Percentiles rank a stretch among this genome's conserved stretches.
These are phyloP conservation scores for Leccinum solheimii DNA, from an alignment of 1,284 basidiomycete species.

Conservation along the genomic window DNA sequence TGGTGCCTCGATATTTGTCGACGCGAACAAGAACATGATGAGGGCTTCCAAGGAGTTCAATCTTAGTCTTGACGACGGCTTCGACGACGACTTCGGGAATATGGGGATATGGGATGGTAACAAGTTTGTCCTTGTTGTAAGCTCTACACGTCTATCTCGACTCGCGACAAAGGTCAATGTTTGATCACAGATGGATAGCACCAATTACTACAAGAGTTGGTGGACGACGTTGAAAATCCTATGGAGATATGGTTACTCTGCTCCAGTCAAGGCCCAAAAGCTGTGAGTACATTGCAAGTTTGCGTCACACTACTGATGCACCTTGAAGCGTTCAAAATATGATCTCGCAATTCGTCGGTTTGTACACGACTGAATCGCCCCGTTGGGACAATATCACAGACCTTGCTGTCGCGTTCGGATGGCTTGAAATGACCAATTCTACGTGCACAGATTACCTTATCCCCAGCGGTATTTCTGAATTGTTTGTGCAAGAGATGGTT, in stretches of 20 bases:
- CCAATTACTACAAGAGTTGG: slow-evolving; percentile 50
- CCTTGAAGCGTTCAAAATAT: slow-evolving; percentile 55
- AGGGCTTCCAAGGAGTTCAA: slow-evolving; percentile 81
- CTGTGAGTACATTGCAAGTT: slow-evolving; percentile 45
- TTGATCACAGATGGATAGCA: slow-evolving; percentile 48
- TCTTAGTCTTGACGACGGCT: slow-evolving; percentile 54
- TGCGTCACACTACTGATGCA: slow-evolving; percentile 7
- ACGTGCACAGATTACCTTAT: slow-evolving; percentile 64
- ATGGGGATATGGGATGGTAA: slow-evolving; percentile 86
- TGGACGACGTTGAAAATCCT: slow-evolving; percentile 72
- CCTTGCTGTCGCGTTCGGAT: slow-evolving; percentile 56
- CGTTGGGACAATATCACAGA: slow-evolving; percentile 65
- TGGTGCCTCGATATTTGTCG: slow-evolving; percentile 88
- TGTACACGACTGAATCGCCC: slow-evolving; percentile 64
- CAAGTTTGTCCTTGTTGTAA: slow-evolving; percentile 65
- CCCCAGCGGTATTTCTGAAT: slow-evolving; percentile 53
- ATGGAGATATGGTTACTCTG: slow-evolving; percentile 79
- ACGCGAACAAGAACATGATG: slow-evolving; percentile 80
- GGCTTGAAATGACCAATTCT: slow-evolving; percentile 51
- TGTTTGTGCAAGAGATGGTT: slow-evolving; percentile 76
- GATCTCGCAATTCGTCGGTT: slow-evolving; percentile 51
- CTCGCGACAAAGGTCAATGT: slow-evolving; percentile 22
- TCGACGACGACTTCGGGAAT: slow-evolving; percentile 51
- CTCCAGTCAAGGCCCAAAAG: slow-evolving; percentile 59
- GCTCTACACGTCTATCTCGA: slow-evolving; percentile 25